phyloP scores from a whole-genome alignment of 2,329 filamentous ascomycete genomes.

The Fusarium sacchari region DNA sequence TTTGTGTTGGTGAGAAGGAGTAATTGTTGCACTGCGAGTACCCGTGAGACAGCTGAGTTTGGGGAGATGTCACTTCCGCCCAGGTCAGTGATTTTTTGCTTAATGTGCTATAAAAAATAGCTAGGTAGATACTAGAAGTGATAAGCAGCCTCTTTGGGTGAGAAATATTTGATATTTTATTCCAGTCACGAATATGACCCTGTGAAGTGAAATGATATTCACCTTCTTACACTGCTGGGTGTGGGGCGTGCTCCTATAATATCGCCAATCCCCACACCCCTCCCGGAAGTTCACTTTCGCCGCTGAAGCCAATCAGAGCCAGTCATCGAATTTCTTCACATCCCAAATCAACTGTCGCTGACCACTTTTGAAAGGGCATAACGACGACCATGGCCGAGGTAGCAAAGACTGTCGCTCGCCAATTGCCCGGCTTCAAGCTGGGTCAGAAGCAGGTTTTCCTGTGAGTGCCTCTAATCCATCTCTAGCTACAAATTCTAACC shows the following conservation, averaged over 20 bases:
- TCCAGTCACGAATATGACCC: neutral
- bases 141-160: neutral
- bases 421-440: slow-evolving; percentile 57
- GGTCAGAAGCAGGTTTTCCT: slow-evolving; percentile 66
- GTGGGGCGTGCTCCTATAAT: slow-evolving; percentile 29
- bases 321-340: slow-evolving; percentile 46
- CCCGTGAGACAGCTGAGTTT: neutral
- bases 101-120: neutral
- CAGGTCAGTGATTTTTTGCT: neutral
- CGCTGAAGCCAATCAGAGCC: slow-evolving; percentile 44
- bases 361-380: slow-evolving; percentile 36
- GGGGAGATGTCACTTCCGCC: neutral
- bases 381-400: slow-evolving; percentile 52
- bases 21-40: slow-evolving; percentile 20
- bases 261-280: slow-evolving; percentile 7
- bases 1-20: slow-evolving; percentile 7
- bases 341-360: slow-evolving; percentile 37
- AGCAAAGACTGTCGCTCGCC: slow-evolving; percentile 51
- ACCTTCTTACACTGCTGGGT: neutral
- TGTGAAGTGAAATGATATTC: slow-evolving; percentile 1
- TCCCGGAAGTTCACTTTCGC: slow-evolving; percentile 45
- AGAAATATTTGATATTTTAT: neutral
- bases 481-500: slow-evolving; percentile 9
- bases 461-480: slow-evolving; percentile 52
- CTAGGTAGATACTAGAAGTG: neutral